These are phyloP conservation scores for Solanum hybrid DNA, from an alignment of 305 asterid species.

Conservation along the genomic window DNA sequence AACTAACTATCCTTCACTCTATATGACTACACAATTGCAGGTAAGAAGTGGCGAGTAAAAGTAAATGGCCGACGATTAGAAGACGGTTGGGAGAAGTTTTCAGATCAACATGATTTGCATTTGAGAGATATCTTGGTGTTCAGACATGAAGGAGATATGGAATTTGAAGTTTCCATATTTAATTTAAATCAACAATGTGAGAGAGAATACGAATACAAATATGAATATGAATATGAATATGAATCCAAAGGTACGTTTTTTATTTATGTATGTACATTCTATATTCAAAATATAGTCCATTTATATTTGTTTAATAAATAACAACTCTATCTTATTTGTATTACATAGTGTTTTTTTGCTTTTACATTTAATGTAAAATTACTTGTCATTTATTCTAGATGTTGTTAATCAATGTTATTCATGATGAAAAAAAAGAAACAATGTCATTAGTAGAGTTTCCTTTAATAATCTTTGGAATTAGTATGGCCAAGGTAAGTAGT, in stretches of 20 bases:
- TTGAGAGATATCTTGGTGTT: not conserved
- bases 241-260: not conserved
- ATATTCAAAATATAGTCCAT: not conserved
- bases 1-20: not conserved
- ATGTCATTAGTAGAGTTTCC: no score
- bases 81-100: conserved; percentile 6
- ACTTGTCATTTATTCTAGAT: not conserved
- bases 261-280: not conserved
- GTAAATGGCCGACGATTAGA: not conserved
- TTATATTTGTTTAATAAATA: not conserved
- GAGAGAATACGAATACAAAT: not conserved
- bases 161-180: conserved; percentile 2
- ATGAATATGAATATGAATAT: not conserved
- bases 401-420: not conserved
- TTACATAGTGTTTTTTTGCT: not conserved
- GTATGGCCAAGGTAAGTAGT: not conserved
- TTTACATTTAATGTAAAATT: not conserved
- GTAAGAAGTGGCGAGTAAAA: conserved; percentile 3
- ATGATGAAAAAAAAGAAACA: no score
- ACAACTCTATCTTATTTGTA: not conserved
- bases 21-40: not conserved
- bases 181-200: conserved; percentile 1
- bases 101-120: not conserved
- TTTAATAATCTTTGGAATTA: not conserved
- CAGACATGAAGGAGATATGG: conserved; percentile 1